Conservation (phyloP, 2,329 filamentous ascomycete species). For the Penicillium corylophilum region DNA sequence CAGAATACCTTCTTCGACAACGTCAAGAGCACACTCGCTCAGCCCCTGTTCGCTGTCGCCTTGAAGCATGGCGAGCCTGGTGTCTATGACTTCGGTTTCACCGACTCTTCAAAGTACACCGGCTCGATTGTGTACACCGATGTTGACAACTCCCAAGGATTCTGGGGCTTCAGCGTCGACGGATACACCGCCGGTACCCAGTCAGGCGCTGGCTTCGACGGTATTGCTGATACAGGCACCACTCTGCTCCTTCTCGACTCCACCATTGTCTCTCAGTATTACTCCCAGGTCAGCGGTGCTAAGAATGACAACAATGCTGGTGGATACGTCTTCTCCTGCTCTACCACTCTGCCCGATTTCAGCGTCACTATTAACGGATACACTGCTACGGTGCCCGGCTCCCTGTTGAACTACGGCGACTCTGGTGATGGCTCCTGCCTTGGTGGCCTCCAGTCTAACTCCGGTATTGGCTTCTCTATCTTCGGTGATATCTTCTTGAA, state of each 20-base stretch:
- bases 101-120: slow-evolving; percentile 58
- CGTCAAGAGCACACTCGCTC: slow-evolving; percentile 50
- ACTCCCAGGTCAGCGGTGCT: slow-evolving; percentile 56
- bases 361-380: slow-evolving; percentile 50
- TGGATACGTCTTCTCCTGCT: slow-evolving; percentile 57
- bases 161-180: slow-evolving; percentile 61
- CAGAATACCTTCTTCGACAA: slow-evolving; percentile 61
- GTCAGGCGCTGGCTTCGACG: slow-evolving; percentile 41
- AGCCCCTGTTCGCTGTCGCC: slow-evolving; percentile 54
- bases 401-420: slow-evolving; percentile 55
- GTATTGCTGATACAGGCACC: slow-evolving; percentile 67
- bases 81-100: slow-evolving; percentile 58
- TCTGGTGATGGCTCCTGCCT: slow-evolving; percentile 56
- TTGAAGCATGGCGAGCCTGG: slow-evolving; percentile 53
- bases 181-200: slow-evolving; percentile 56
- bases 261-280: slow-evolving; percentile 57
- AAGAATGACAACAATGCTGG: slow-evolving; percentile 48
- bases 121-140: slow-evolving; percentile 57
- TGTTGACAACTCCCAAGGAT: slow-evolving; percentile 59
- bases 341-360: slow-evolving; percentile 51
- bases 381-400: slow-evolving; percentile 53
- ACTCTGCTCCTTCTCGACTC: slow-evolving; percentile 61
- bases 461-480: slow-evolving; percentile 61
- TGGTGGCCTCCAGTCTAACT: slow-evolving; percentile 68
- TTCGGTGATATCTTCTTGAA: slow-evolving; percentile 78